phyloP scores from a whole-genome alignment of 108 stramenopile genomes.

The Cyclotella kingstonii region DNA sequence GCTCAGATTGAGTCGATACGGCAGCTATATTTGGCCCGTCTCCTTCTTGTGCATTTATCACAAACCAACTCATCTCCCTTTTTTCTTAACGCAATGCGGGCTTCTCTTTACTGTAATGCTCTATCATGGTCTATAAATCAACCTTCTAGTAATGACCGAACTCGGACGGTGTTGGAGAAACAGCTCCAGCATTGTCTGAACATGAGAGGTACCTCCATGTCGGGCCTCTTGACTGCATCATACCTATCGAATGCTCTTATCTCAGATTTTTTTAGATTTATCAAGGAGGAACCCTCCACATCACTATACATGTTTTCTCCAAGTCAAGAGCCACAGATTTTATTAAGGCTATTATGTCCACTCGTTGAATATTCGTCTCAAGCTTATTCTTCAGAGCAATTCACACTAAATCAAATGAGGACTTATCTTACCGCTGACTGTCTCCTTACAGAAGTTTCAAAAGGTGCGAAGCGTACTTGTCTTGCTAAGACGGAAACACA shows the following conservation, averaged over 20 bases:
- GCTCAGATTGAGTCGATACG: slow-evolving; percentile 23
- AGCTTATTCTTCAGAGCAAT: slow-evolving; percentile 4
- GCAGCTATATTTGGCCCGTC: slow-evolving; percentile 30
- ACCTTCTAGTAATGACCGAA: slow-evolving; percentile 9
- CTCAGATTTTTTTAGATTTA: slow-evolving; percentile 8
- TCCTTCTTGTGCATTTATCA: slow-evolving; percentile 22
- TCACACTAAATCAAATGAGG: slow-evolving; percentile 29
- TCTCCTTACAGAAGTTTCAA: slow-evolving; percentile 56
- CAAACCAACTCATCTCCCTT: slow-evolving; percentile 4
- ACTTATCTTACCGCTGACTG: slow-evolving; percentile 60
- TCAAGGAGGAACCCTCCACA: neutral
- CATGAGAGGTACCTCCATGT: no score
- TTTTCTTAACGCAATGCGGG: slow-evolving; percentile 24
- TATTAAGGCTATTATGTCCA: slow-evolving; percentile 69
- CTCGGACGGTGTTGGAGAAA: slow-evolving; percentile 31
- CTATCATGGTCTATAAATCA: slow-evolving; percentile 39
- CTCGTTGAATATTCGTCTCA: slow-evolving; percentile 46
- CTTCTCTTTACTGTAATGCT: slow-evolving; percentile 30
- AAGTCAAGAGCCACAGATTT: slow-evolving; percentile 46
- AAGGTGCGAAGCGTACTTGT: slow-evolving; percentile 9
- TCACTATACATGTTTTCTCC: slow-evolving; percentile 4
- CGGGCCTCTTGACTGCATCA: slow-evolving; percentile 1
- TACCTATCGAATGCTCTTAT: slow-evolving; percentile 2
- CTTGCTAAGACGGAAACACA: slow-evolving; percentile 3
- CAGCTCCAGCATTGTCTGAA: slow-evolving; percentile 6